Base-by-base conservation (phyloP, 257 asterid species). In the Cruciata laevipes region DNA sequence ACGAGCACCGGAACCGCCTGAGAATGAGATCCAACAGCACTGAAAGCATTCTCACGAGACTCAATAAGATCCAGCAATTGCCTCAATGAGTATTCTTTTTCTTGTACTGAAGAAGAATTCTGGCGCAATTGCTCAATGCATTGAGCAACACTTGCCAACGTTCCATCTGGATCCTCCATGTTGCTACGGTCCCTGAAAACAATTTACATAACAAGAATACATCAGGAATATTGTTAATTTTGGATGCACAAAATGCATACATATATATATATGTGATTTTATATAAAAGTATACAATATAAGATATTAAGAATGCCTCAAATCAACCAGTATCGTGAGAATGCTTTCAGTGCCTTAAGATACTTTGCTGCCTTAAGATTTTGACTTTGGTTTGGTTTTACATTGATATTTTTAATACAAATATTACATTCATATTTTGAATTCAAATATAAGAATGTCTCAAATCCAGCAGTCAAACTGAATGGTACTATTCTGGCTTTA, bases 1-100 rank as follows among this genome's bases (percentile, higher is more conserved):
- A 94, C 99, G 9, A 94, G 97, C 47, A 94, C 97, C n/a, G 99
- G 99, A 76, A 94, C 99, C 40, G 99, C 99, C 78, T 94, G 99
- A 72, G 99, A 94, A 82, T 94, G 99, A 60, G 99, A 90, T 69
- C 95, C 97, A 71, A 94, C 97, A 51, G 97, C 99, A 73, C 96
- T 82, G 65, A 93, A 93, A 73, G 96, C 99, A 76, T 83, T 88
- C 73, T 85, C 95, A 37, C 96, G 88, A 12, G 95, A 83, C 73
- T 85, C 86, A 70, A 88, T 90, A 73, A 93, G 88, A 62, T 90
- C 99, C 33, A 81, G 86, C 66, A 94, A 79, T 70, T 90, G 96
- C 83, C 75, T 85, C 82, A 94, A 81, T 75, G 88, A 83, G 77
- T 73, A 72, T 79, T 94, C 96, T 76, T 90, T 94, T 55, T 94